phyloP scores from a whole-genome alignment of 768 basidiomycete genomes.

The Leccinum subgranulosum region DNA sequence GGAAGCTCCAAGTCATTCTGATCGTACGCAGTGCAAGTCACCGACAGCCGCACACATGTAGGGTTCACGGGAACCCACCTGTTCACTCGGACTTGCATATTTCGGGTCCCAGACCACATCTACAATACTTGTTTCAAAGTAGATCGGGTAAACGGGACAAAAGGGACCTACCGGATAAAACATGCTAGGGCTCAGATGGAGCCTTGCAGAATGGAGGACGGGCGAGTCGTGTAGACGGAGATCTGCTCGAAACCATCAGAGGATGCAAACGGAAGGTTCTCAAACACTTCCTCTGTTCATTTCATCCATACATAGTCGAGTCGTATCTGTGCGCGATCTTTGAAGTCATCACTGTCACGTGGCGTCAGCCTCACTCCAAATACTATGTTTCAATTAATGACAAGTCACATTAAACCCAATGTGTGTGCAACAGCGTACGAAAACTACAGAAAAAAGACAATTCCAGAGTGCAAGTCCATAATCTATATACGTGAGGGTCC shows the following conservation, averaged over 20 bases:
- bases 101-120: slow-evolving; percentile 3
- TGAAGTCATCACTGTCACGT: slow-evolving; percentile 11
- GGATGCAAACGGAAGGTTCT: not conserved
- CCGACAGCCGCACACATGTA: not conserved
- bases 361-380: not conserved
- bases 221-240: slow-evolving; percentile 11
- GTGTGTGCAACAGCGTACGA: slow-evolving; percentile 22
- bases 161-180: slow-evolving; percentile 9
- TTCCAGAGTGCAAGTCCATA: slow-evolving; percentile 28
- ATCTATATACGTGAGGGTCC: slow-evolving; percentile 27
- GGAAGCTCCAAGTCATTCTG: slow-evolving; percentile 2
- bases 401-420: slow-evolving; percentile 18
- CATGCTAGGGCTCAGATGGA: not conserved
- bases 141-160: not conserved
- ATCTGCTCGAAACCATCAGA: slow-evolving; percentile 4
- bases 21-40: slow-evolving; percentile 5
- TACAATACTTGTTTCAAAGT: not conserved
- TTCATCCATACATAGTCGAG: not conserved
- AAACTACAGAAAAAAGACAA: slow-evolving; percentile 9
- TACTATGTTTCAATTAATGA: slow-evolving; percentile 1
- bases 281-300: not conserved
- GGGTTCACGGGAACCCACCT: slow-evolving; percentile 2
- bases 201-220: not conserved
- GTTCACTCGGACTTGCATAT: slow-evolving; percentile 5
- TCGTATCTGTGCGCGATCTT: not conserved